phyloP scores from a whole-genome alignment of 164 flowering plant genomes.

The Umbellularia californica region DNA sequence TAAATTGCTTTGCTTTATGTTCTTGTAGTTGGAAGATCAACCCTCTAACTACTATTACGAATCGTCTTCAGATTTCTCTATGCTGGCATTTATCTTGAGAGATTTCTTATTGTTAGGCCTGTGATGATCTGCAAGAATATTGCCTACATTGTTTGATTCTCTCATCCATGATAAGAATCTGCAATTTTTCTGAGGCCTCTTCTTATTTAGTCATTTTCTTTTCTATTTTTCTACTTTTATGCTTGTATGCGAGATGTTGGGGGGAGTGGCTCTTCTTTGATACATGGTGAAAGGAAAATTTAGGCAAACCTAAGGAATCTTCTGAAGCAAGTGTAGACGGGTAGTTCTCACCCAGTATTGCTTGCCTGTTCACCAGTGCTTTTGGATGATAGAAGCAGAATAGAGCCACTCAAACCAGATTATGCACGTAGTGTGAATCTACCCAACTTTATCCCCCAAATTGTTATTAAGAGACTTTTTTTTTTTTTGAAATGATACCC shows the following conservation, averaged over 20 bases:
- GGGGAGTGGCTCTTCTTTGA: background rate
- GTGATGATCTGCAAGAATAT: conserved; percentile 2
- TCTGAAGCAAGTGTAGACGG: background rate
- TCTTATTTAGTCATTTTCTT: too few relatives aligned
- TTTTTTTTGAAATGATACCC: too few relatives aligned
- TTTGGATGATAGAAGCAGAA: background rate
- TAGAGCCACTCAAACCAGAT: too few relatives aligned
- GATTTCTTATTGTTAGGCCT: background rate
- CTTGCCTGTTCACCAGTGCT: background rate
- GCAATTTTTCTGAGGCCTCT: conserved; percentile 3
- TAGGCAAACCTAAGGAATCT: background rate
- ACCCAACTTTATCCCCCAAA: too few relatives aligned
- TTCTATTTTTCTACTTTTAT: background rate
- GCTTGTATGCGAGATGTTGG: background rate
- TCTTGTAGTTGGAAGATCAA: background rate
- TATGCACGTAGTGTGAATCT: too few relatives aligned
- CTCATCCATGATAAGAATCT: conserved; percentile 7
- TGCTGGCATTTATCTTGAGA: background rate
- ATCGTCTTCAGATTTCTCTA: too few relatives aligned
- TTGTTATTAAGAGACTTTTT: too few relatives aligned
- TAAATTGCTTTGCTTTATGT: background rate
- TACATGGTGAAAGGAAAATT: background rate
- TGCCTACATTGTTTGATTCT: conserved; percentile 15
- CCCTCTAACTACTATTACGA: background rate
- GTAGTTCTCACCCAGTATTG: background rate